Base-by-base conservation (phyloP, 164 flowering plant species). In the Dillenia turbinata region DNA sequence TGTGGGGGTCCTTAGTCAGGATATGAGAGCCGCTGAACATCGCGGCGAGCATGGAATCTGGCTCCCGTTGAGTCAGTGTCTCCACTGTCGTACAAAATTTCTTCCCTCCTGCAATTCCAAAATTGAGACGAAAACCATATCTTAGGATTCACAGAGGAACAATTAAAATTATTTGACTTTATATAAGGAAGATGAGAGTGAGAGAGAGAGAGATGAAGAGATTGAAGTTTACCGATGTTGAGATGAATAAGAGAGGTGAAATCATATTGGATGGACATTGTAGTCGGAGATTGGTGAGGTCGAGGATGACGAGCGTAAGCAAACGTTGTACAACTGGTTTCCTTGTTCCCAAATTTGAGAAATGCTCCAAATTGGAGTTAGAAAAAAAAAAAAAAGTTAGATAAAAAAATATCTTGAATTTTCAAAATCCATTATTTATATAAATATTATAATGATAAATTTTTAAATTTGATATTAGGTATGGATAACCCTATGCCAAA, bases 21-120 rank as follows among this genome's bases (percentile, higher is more conserved):
- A 82, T 77, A 75, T 93, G 96, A 10, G 97, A 87, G 16, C 97
- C 98, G 71, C 98, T 93, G 74, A 93, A 93, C 98, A 88, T 93
- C 0, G 94, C 98, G 19, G 98, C 92, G 49, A 93, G 92, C 97
- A 93, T 93, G 9, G 97, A 93, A 49, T 90, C 87, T 22, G 98
- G 96, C 70, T 93, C 98, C 0, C 98, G 83, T 33, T 77, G 92
- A 44, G 96, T 88, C 69, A 93, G 60, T 1, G 98, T 90, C 68
- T 81, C 96, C 8, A 81, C 49, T 1, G 97, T 90, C 8, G 98
- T 90, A 49, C 85, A 87, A 59, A 85, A 93, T 59, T 84, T 93
- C 84, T 84, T 88, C 48, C 98, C 98, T 44, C 98, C 98, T 88
- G 9, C 9, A 59, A 44, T 11, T 17, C 33, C 16, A 48, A 12